Conservation (phyloP, 768 basidiomycete species). For the Mycena kentingensis region DNA sequence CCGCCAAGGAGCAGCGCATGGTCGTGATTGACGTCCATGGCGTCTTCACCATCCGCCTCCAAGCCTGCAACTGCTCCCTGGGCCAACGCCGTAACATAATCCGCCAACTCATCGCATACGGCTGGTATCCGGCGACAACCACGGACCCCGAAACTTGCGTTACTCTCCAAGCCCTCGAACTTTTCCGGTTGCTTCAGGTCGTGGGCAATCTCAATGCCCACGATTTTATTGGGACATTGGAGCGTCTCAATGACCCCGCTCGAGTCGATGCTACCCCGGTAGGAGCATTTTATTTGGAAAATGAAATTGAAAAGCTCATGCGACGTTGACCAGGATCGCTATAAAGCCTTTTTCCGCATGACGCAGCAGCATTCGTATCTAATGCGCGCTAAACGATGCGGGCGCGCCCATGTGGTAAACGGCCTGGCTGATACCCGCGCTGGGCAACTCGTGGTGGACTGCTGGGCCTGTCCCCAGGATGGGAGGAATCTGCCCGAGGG, state of each 20-base stretch:
- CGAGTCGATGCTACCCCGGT: neutral
- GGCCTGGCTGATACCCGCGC: neutral
- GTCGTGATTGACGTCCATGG: neutral
- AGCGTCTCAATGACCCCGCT: neutral
- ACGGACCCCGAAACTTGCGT: conserved; percentile 3
- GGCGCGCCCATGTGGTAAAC: neutral
- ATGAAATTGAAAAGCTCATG: neutral
- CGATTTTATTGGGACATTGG: conserved; percentile 7
- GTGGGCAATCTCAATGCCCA: conserved; percentile 8
- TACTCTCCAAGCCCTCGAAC: neutral
- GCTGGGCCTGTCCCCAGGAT: conserved; percentile 21
- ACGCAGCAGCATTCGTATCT: neutral
- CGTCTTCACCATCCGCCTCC: neutral
- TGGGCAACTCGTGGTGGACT: conserved; percentile 10
- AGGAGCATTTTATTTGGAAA: neutral
- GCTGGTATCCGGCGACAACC: conserved; percentile 14
- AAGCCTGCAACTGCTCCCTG: neutral
- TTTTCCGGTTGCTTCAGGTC: conserved; percentile 1
- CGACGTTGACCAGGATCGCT: neutral
- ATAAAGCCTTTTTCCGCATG: neutral
- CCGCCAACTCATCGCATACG: conserved; percentile 1
- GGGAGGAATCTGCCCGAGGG: conserved; percentile 14
- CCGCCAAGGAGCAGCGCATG: neutral
- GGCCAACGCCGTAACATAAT: too few species aligned
- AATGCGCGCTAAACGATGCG: neutral